Conservation (phyloP, 306 rosid species). For the Trifolium pratense region DNA sequence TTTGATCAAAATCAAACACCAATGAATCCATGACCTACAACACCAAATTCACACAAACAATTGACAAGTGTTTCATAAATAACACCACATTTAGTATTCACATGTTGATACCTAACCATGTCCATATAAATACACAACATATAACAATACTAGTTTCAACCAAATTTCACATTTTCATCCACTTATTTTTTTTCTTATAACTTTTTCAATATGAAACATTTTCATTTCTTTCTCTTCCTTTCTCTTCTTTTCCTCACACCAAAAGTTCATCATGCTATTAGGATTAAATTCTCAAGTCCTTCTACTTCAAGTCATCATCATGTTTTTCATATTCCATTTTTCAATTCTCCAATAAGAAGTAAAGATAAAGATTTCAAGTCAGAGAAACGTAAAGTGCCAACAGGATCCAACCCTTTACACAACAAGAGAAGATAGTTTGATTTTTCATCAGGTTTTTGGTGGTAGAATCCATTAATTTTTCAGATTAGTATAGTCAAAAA, state of each 20-base stretch:
- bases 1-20: conserved; percentile 49
- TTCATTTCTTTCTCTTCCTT: conserved; percentile 43
- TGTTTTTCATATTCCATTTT: conserved; percentile 45
- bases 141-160: conserved; percentile 28
- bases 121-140: conserved; percentile 49
- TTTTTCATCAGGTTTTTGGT: conserved; percentile 41
- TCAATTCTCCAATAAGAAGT: conserved; percentile 39
- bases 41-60: conserved; percentile 26
- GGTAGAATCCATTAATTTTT: conserved; percentile 16
- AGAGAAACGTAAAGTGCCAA: conserved; percentile 79
- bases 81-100: conserved; percentile 49
- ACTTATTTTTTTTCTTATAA: neutral
- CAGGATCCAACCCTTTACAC: conserved; percentile 97
- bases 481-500: conserved; percentile 22
- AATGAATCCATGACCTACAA: conserved; percentile 29
- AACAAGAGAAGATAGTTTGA: conserved; percentile 76
- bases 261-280: conserved; percentile 40
- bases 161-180: conserved; percentile 37
- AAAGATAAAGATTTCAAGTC: conserved; percentile 50
- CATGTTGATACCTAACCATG: conserved; percentile 38
- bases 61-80: conserved; percentile 38
- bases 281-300: conserved; percentile 52
- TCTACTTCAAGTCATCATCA: conserved; percentile 48
- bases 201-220: conserved; percentile 55
- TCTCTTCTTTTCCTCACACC: conserved; percentile 57